Evolutionary conservation across 495 filamentous ascomycete species (phyloP).

Genomic region (Penicillium manginii): DNA sequence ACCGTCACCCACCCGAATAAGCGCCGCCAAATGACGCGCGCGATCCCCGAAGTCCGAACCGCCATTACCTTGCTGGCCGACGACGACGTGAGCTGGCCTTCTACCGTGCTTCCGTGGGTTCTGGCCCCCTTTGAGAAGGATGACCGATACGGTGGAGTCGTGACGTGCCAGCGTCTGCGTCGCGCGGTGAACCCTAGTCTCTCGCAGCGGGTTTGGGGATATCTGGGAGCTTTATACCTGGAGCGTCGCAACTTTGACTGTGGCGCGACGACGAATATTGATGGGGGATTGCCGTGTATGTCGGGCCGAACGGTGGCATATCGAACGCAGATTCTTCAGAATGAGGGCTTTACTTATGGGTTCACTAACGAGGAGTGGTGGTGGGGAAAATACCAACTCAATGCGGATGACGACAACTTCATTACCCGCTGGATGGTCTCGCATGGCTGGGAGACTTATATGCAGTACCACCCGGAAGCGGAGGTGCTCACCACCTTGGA

Average conservation of each 20-base stretch:
- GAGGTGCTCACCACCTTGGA: conserved; percentile 78
- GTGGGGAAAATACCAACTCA: conserved; percentile 69
- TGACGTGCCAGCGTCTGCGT: conserved; percentile 79
- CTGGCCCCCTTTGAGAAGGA: conserved; percentile 81
- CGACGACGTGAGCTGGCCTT: conserved; percentile 86
- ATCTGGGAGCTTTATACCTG: conserved; percentile 80
- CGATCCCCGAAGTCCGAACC: conserved; percentile 75
- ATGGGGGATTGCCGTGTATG: conserved; percentile 86
- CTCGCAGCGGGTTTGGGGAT: conserved; percentile 67
- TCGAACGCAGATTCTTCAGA: conserved; percentile 77
- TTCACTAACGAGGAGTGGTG: conserved; percentile 75
- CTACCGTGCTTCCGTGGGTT: conserved; percentile 77
- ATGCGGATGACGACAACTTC: conserved; percentile 85
- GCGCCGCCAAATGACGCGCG: conserved; percentile 79
- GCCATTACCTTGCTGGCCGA: conserved; percentile 81
- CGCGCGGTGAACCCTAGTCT: conserved; percentile 61
- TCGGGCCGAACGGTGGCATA: conserved; percentile 87
- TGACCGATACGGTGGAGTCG: conserved; percentile 74
- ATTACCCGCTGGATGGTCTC: conserved; percentile 80
- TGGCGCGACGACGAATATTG: conserved; percentile 80
- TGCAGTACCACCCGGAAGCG: conserved; percentile 74
- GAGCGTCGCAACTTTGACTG: conserved; percentile 88
- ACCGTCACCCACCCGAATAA: conserved; percentile 72
- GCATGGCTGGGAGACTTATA: conserved; percentile 74
- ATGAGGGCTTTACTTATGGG: conserved; percentile 69